Conservation (phyloP, 73 alveolate genomes). For the Paramecium caudatum region DNA sequence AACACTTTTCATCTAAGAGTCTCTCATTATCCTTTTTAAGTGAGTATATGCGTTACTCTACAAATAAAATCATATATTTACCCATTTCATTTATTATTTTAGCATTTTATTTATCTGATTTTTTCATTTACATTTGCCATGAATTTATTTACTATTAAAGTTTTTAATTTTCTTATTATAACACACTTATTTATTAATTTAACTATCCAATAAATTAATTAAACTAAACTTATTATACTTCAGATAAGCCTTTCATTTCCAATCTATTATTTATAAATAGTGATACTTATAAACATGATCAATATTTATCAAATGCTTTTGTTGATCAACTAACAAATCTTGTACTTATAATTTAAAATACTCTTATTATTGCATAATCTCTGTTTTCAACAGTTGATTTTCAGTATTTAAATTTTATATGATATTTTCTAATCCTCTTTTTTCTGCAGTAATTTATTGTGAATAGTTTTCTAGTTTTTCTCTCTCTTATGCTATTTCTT, state of each 20-base stretch:
- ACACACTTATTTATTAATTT: neutral
- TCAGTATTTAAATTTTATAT: slow-evolving; percentile 46
- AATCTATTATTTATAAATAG: neutral
- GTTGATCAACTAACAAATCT: slow-evolving; percentile 45
- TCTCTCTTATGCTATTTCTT: slow-evolving; percentile 55
- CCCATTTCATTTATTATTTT: slow-evolving; percentile 21
- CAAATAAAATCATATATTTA: neutral
- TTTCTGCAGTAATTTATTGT: neutral
- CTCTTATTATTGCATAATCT: slow-evolving; percentile 2
- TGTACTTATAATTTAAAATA: slow-evolving; percentile 35
- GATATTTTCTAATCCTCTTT: slow-evolving; percentile 63
- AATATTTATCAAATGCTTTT: slow-evolving; percentile 43
- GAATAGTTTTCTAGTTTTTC: slow-evolving; percentile 59
- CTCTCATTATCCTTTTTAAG: slow-evolving; percentile 54
- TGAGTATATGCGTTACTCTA: neutral
- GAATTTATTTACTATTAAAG: neutral
- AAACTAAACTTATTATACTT: slow-evolving; percentile 42
- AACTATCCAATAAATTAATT: neutral
- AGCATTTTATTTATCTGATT: neutral
- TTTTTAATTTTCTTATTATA: neutral
- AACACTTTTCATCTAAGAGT: slow-evolving; percentile 41
- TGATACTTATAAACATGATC: slow-evolving; percentile 56
- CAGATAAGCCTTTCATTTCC: slow-evolving; percentile 67
- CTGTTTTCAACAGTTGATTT: slow-evolving; percentile 36
- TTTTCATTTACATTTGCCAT: neutral